Evolutionary conservation across 139 green algal species (phyloP).

Genomic region (Nannochloris sp.): DNA sequence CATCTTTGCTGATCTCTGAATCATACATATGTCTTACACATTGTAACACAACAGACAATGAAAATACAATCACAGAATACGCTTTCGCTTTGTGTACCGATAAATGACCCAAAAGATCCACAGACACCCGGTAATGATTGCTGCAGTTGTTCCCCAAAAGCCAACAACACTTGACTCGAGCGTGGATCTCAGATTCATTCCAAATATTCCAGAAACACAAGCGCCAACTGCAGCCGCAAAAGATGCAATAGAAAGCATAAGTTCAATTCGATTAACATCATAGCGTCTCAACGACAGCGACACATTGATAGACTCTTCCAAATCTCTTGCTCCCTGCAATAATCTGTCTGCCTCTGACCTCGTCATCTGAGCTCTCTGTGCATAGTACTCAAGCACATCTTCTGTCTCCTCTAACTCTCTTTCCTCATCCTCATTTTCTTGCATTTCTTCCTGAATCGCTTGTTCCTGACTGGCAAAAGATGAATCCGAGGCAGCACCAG

Average conservation of each 20-base stretch:
- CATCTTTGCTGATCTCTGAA: too few species aligned
- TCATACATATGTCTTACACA: neutral
- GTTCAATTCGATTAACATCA: conserved; percentile 79
- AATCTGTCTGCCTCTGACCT: conserved; percentile 63
- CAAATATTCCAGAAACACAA: conserved; percentile 84
- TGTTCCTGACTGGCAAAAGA: conserved; percentile 22
- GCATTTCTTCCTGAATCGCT: conserved; percentile 65
- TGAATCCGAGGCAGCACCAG: neutral
- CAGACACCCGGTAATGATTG: conserved; percentile 63
- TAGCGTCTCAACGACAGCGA: conserved; percentile 69
- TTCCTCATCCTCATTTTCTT: conserved; percentile 43
- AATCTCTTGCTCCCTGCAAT: conserved; percentile 69
- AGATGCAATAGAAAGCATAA: conserved; percentile 77
- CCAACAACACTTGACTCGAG: conserved; percentile 70
- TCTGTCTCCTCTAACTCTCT: conserved; percentile 65
- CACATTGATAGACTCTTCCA: conserved; percentile 87
- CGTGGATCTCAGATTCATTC: conserved; percentile 45
- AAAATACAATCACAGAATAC: conserved; percentile 56
- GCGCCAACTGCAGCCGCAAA: conserved; percentile 83
- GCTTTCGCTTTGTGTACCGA: conserved; percentile 59
- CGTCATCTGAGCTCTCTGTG: conserved; percentile 68
- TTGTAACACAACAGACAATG: neutral
- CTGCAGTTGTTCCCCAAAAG: conserved; percentile 71
- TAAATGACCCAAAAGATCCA: conserved; percentile 64
- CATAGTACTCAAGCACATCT: conserved; percentile 92